Percentiles rank a stretch among this genome's conserved stretches.
Conservation (phyloP, 169 alveolate genomes). For the Plasmodium knowlesi region DNA sequence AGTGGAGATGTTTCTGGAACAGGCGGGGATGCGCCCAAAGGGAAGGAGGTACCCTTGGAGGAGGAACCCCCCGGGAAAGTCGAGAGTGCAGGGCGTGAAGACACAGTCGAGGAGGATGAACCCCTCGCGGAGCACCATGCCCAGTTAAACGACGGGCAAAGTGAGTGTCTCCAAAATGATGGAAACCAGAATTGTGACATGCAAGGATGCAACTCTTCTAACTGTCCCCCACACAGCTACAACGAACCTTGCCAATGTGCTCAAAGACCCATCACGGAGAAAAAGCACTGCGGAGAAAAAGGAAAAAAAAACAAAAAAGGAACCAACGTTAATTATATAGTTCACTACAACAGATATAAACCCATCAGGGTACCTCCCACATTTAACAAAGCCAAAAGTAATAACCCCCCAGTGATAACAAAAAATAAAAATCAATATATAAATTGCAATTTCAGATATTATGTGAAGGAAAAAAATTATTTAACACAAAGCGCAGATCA, state of each 20-base stretch:
- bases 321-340: slow-evolving; percentile 39
- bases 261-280: not conserved
- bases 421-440: slow-evolving; percentile 50
- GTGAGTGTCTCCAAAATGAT: not conserved
- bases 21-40: not conserved
- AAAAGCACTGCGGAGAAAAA: not conserved
- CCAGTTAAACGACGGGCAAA: not conserved
- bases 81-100: too few species aligned
- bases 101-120: not conserved
- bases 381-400: not conserved
- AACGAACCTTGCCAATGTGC: not conserved
- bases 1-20: too few species aligned
- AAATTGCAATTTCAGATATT: slow-evolving; percentile 71
- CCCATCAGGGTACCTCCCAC: slow-evolving; percentile 23
- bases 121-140: not conserved
- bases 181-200: not conserved
- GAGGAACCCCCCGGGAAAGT: too few species aligned
- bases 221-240: not conserved
- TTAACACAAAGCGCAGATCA: slow-evolving; percentile 21
- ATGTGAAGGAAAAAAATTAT: slow-evolving; percentile 59
- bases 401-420: slow-evolving; percentile 2
- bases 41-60: not conserved
- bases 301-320: slow-evolving; percentile 55
- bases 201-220: not conserved
- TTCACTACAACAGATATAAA: slow-evolving; percentile 54